Base-by-base conservation (phyloP, 306 rosid genomes). In the Quercus gilva region DNA sequence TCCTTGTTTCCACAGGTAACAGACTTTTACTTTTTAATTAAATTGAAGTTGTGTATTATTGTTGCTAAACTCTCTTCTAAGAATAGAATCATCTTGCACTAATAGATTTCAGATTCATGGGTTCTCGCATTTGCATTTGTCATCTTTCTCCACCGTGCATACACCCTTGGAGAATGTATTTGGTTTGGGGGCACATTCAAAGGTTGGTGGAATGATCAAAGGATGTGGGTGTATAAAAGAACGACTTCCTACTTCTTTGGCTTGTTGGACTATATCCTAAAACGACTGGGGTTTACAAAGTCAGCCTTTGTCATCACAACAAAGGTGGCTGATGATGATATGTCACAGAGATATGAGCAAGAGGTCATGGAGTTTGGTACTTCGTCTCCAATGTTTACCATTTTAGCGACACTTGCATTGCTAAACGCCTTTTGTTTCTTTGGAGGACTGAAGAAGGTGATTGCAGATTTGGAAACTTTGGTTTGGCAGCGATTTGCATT, bases 1-100 rank as follows among this genome's bases (percentile, higher is more conserved):
- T 29, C 76, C 65, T 55, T 73, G 76, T 73, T 55, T 73, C 76
- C 76, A 19, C 18, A 73, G 76, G 76, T 73, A 73, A 10, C 5
- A 17, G 1, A 29, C 6, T 23, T 59, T 25, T 29, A 23, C 12
- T 59, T 4, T 5, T 59, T 12, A 15, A 21, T 59, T 12, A 15
- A 21, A 23, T 59, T 29, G 12, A 59, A 59, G 18, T 21, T 59
- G 2, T 21, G 13, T 59, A 23, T 23, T 15, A 5, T 25, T 59
- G 17, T 59, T 10, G 33, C 31, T 59, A 59, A 56, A 23, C 4
- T 23, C 1, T 59, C 31, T 59, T 59, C 31, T 59, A 59, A 59
- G 33, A 59, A 12, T 23, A 23, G 33, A 59, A 21, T 59, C 67
- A 9, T 59, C 67, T 59, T 23, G 6, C 33, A 59, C 67, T 2